phyloP scores from a whole-genome alignment of 148 eudicot species.

The Chenopodium berlandieri region DNA sequence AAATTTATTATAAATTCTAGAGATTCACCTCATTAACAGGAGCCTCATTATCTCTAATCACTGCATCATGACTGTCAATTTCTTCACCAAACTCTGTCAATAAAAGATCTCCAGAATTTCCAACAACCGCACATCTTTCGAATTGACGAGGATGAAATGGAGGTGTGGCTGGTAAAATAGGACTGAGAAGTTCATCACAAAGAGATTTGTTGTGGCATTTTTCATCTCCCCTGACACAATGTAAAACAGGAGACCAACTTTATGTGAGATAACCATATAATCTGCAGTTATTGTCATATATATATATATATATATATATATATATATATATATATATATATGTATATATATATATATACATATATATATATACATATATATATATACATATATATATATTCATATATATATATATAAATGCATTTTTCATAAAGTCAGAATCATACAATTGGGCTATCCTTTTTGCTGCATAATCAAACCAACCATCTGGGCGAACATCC shows the following conservation, averaged over 20 bases:
- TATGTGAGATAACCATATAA: slow-evolving; percentile 2
- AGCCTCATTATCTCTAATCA: slow-evolving; percentile 94
- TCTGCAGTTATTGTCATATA: background rate
- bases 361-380: background rate
- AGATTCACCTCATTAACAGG: slow-evolving; percentile 83
- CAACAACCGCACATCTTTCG: slow-evolving; percentile 94
- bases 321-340: background rate
- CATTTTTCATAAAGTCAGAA: slow-evolving; percentile 7
- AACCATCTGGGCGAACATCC: slow-evolving; percentile 96
- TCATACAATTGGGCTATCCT: slow-evolving; percentile 92
- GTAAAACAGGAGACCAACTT: background rate
- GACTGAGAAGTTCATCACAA: slow-evolving; percentile 85
- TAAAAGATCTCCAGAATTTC: slow-evolving; percentile 93
- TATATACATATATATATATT: too few relatives aligned
- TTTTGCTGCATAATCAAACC: slow-evolving; percentile 94
- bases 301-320: slow-evolving; percentile 1
- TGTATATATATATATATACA: background rate
- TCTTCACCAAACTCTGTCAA: slow-evolving; percentile 90
- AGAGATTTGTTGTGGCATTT: slow-evolving; percentile 86
- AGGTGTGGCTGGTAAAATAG: slow-evolving; percentile 83
- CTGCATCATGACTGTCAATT: slow-evolving; percentile 92
- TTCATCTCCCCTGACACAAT: slow-evolving; percentile 55
- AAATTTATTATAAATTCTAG: background rate
- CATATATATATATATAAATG: background rate
- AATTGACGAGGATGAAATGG: slow-evolving; percentile 94